Conservation (phyloP, 257 asterid genomes). For the Verbena officinalis region DNA sequence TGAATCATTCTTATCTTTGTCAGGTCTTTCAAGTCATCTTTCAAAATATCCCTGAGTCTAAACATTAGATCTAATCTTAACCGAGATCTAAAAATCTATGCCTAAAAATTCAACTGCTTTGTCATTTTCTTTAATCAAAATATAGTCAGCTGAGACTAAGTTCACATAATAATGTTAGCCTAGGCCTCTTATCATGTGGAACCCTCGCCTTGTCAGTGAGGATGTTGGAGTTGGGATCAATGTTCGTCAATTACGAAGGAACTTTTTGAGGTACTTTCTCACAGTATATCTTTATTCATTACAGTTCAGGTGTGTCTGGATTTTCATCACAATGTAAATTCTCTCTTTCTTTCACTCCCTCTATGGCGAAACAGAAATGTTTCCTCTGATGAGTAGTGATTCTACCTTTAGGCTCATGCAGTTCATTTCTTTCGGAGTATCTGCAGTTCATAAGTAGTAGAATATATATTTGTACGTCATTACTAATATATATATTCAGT, state of each 20-base stretch:
- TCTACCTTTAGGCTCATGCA: not conserved
- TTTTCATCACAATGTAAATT: not conserved
- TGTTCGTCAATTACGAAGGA: slow-evolving; percentile 72
- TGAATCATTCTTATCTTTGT: slow-evolving; percentile 14
- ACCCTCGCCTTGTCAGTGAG: slow-evolving; percentile 92
- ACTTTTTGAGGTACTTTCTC: slow-evolving; percentile 68
- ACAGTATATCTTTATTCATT: not conserved
- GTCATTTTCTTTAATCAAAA: not conserved
- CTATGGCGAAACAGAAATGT: not conserved
- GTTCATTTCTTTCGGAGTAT: not conserved
- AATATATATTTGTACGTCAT: too few species aligned
- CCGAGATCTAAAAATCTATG: slow-evolving; percentile 1
- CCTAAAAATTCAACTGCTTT: slow-evolving; percentile 1
- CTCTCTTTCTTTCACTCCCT: not conserved
- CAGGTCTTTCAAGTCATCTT: too few species aligned
- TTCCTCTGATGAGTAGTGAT: not conserved
- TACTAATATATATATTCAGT: too few species aligned
- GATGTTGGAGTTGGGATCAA: slow-evolving; percentile 96
- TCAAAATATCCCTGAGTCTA: not conserved
- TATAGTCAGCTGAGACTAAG: slow-evolving; percentile 31
- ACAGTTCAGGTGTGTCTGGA: not conserved
- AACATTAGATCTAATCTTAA: not conserved
- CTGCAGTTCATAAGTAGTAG: too few species aligned
- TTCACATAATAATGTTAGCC: slow-evolving; percentile 62
- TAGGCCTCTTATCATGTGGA: slow-evolving; percentile 99